Evolutionary conservation across 1,284 basidiomycete species (phyloP).

Genomic region (Trichosporon sp.): DNA sequence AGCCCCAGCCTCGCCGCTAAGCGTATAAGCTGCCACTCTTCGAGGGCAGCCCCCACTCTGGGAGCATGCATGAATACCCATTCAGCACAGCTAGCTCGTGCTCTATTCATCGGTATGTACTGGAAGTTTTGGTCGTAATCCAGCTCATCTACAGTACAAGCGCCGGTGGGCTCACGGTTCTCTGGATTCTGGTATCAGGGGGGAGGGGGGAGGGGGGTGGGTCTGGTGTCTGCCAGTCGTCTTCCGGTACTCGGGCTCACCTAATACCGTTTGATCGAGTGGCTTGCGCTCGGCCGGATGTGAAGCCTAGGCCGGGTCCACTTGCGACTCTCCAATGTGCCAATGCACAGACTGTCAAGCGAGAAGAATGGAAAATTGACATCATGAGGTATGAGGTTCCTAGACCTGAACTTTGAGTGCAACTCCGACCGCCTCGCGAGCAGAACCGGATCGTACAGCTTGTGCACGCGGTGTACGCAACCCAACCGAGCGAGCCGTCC

Average conservation of each 20-base stretch:
- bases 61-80: not conserved
- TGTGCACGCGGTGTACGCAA: not conserved
- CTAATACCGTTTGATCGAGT: not conserved
- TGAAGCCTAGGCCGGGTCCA: not conserved
- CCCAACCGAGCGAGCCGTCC: not conserved
- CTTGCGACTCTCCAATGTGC: not conserved
- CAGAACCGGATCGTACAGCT: no score
- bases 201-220: no score
- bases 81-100: not conserved
- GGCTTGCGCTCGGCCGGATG: not conserved
- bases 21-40: not conserved
- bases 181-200: not conserved
- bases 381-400: constrained; percentile 1
- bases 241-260: not conserved
- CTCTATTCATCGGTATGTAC: not conserved
- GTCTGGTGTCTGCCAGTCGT: not conserved
- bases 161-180: not conserved
- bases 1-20: no score
- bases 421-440: not conserved
- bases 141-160: not conserved
- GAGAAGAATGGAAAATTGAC: not conserved
- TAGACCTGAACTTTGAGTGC: not conserved
- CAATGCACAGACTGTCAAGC: not conserved
- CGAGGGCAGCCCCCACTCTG: not conserved
- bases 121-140: not conserved